Conservation (phyloP, 2,329 filamentous ascomycete genomes). For the Fusarium nodosum region DNA sequence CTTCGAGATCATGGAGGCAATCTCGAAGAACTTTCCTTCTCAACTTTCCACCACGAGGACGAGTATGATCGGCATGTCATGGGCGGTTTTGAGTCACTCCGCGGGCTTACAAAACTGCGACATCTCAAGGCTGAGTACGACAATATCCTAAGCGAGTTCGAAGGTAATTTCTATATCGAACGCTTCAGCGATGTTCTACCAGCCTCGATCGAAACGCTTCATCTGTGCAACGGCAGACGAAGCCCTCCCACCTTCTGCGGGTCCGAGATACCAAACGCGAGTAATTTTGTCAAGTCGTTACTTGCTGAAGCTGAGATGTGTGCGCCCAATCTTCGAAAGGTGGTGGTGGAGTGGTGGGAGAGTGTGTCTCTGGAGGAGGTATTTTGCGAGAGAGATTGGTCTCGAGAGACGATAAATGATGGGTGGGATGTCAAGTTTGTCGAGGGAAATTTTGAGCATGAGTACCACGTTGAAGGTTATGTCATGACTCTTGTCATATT, state of each 20-base stretch:
- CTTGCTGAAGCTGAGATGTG: not conserved
- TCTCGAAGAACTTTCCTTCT: not conserved
- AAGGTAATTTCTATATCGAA: too few species aligned
- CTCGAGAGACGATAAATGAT: not conserved
- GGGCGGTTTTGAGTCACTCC: constrained; percentile 19
- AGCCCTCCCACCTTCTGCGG: rapidly evolving
- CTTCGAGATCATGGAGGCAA: not conserved
- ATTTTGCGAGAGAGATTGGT: not conserved
- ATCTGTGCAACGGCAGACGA: not conserved
- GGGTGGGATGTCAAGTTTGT: not conserved
- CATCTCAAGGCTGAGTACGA: constrained; percentile 1
- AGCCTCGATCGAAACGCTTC: constrained; percentile 16
- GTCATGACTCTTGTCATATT: not conserved
- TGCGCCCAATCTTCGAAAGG: constrained; percentile 16
- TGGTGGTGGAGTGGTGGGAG: constrained; percentile 7
- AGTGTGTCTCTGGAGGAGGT: rapidly evolving
- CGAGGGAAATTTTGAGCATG: not conserved
- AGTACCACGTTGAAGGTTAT: not conserved
- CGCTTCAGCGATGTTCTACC: constrained; percentile 3
- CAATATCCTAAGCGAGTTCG: not conserved
- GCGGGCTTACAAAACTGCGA: not conserved
- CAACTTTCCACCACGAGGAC: not conserved
- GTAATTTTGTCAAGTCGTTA: not conserved
- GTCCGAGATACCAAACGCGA: not conserved
- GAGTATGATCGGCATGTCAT: rapidly evolving